Conservation (phyloP, 2,329 filamentous ascomycete species). For the Colletotrichum tofieldiae region DNA sequence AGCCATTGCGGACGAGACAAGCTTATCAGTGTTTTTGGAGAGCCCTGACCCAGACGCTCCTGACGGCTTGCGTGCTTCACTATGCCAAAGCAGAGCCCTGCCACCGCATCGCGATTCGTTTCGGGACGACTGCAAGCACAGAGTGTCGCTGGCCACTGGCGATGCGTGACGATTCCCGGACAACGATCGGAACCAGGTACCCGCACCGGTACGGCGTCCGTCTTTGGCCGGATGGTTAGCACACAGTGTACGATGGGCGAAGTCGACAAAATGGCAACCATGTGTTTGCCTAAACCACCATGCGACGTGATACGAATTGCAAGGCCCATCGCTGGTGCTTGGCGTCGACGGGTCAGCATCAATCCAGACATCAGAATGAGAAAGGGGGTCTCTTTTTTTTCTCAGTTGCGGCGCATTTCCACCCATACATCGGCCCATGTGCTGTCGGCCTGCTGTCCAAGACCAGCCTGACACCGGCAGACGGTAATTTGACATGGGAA, state of each 20-base stretch:
- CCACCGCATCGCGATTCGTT: constrained; percentile 32
- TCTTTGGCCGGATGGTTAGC: constrained; percentile 18
- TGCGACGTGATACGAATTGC: constrained; percentile 35
- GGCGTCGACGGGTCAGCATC: constrained; percentile 30
- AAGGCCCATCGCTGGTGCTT: constrained; percentile 29
- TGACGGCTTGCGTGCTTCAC: constrained; percentile 42
- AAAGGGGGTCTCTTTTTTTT: constrained; percentile 21
- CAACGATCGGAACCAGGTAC: constrained; percentile 25
- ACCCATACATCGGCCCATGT: constrained; percentile 35
- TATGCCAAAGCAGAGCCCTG: constrained; percentile 37
- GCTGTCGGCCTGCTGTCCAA: constrained; percentile 31
- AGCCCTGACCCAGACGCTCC: constrained; percentile 38
- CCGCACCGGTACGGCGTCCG: constrained; percentile 26
- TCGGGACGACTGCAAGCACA: constrained; percentile 24
- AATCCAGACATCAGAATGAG: constrained; percentile 22
- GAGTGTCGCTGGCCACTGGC: constrained; percentile 22
- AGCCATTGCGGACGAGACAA: constrained; percentile 34
- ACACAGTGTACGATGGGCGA: constrained; percentile 13
- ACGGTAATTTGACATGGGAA: constrained; percentile 30
- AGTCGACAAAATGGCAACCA: constrained; percentile 5
- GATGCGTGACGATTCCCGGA: constrained; percentile 33
- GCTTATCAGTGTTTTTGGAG: constrained; percentile 25
- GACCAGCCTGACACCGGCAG: constrained; percentile 37
- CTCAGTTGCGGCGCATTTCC: constrained; percentile 30
- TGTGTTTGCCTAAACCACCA: constrained; percentile 12